Conservation (phyloP, 495 filamentous ascomycete genomes). For the Penicillium canescens region DNA sequence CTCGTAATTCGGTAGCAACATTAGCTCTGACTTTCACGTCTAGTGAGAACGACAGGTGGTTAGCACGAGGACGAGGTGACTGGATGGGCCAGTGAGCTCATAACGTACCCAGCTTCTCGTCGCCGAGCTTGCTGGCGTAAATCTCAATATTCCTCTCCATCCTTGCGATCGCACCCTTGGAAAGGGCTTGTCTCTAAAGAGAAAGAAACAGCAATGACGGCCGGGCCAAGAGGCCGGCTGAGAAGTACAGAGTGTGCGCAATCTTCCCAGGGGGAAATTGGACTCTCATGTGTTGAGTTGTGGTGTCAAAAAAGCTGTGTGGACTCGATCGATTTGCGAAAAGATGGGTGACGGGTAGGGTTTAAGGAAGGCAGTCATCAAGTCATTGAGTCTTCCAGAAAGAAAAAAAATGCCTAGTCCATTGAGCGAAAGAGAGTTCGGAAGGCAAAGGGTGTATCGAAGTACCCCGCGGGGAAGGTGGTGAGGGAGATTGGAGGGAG, state of each 20-base stretch:
- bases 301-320: slow-evolving; percentile 41
- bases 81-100: background rate
- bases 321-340: slow-evolving; percentile 60
- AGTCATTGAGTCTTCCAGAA: slow-evolving; percentile 42
- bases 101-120: slow-evolving; percentile 58
- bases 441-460: slow-evolving; percentile 59
- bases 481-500: slow-evolving; percentile 36
- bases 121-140: slow-evolving; percentile 59
- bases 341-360: slow-evolving; percentile 28
- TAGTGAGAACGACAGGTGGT: slow-evolving; percentile 29
- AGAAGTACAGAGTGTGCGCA: slow-evolving; percentile 32
- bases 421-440: slow-evolving; percentile 50
- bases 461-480: slow-evolving; percentile 39
- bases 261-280: slow-evolving; percentile 19
- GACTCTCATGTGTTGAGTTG: slow-evolving; percentile 50
- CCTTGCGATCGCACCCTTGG: slow-evolving; percentile 23
- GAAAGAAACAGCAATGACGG: slow-evolving; percentile 25
- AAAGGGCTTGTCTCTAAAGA: slow-evolving; percentile 25
- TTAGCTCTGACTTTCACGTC: slow-evolving; percentile 76
- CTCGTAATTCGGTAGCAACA: slow-evolving; percentile 76
- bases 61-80: background rate
- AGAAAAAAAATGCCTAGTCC: slow-evolving; percentile 53
- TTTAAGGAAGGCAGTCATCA: slow-evolving; percentile 30
- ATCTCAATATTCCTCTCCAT: slow-evolving; percentile 61
- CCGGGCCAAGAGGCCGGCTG: slow-evolving; percentile 49